phyloP scores from a whole-genome alignment of 2,329 filamentous ascomycete genomes.

The Podosphaera fusca region DNA sequence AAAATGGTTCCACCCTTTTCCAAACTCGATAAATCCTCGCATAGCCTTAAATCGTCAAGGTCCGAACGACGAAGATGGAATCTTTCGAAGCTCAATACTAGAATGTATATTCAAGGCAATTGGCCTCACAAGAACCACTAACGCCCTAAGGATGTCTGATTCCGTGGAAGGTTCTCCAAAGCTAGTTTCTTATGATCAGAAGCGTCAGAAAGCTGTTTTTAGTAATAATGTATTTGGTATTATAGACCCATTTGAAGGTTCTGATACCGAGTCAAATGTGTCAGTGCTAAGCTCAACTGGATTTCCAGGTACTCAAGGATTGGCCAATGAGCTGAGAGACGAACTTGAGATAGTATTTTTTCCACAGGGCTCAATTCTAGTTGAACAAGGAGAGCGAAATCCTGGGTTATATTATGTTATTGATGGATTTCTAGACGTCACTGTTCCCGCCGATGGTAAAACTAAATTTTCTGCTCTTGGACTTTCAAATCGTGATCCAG shows the following conservation, averaged over 20 bases:
- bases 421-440: slow-evolving; percentile 88
- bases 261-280: slow-evolving; percentile 66
- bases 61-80: slow-evolving; percentile 62
- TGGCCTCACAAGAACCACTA: slow-evolving; percentile 49
- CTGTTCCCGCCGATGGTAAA: slow-evolving; percentile 39
- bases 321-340: slow-evolving; percentile 63
- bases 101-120: slow-evolving; percentile 93
- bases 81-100: slow-evolving; percentile 75
- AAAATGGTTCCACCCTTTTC: slow-evolving; percentile 31
- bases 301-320: slow-evolving; percentile 36
- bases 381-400: slow-evolving; percentile 92
- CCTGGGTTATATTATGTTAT: slow-evolving; percentile 94
- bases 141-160: slow-evolving; percentile 39
- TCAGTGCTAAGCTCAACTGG: slow-evolving; percentile 38
- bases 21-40: slow-evolving; percentile 23
- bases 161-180: slow-evolving; percentile 73
- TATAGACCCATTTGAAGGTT: slow-evolving; percentile 63
- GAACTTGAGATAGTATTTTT: slow-evolving; percentile 97
- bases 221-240: slow-evolving; percentile 71
- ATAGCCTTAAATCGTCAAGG: slow-evolving; percentile 47
- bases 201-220: slow-evolving; percentile 56
- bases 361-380: slow-evolving; percentile 75
- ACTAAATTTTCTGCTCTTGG: slow-evolving; percentile 13
- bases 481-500: slow-evolving; percentile 7
- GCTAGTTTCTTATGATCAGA: slow-evolving; percentile 63